Base-by-base conservation (phyloP, 2,329 filamentous ascomycete species). In the Rutstroemia sp. region DNA sequence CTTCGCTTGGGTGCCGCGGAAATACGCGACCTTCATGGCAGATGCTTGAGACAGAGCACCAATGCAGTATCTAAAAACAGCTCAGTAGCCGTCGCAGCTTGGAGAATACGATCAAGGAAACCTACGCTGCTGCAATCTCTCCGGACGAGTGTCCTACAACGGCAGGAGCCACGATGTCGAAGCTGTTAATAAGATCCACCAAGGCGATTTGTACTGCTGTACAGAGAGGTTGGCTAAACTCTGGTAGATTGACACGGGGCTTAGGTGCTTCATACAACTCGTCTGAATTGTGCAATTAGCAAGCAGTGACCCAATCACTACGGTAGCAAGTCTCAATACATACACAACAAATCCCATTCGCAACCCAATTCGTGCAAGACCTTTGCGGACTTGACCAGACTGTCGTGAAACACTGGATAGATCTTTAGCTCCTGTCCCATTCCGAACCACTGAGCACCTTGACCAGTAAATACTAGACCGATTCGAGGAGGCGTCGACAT, bases 1-100 rank as follows among this genome's bases (percentile, higher is more conserved):
- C 17, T 14, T 39, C 7, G 40, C 30, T 16, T 27, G 23, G 5
- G 17, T 46, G 6, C 54, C 54, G 1, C 48, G 54, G 10, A 38
- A 48, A 27, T 48, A 57, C 14, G 54, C 48, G n/a, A 57, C 9
- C 25, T 48, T 52, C 27, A n/a, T 21, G 6, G 48, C 54, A 12
- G 39, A 51, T 21, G 39, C 8, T 16, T 38, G 12, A 4, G 48
- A 65, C 1, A 75, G 50, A 1, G 65, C 64, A 2, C 69, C 71
- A 1, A 70, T 63, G 0, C 8, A 44, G 25, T 57, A 56, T n/a
- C 46, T 56, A 47, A n/a, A 12, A 12, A 17, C 21, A 27, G 42
- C 12, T 46, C 9, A 25, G n/a, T n/a, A n/a, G n/a, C n/a, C n/a
- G n/a, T n/a, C n/a, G n/a, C n/a, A n/a, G n/a, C n/a, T n/a, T n/a